phyloP scores from a whole-genome alignment of 352 stramenopile genomes.

The Pilasporangium apinafurcum region DNA sequence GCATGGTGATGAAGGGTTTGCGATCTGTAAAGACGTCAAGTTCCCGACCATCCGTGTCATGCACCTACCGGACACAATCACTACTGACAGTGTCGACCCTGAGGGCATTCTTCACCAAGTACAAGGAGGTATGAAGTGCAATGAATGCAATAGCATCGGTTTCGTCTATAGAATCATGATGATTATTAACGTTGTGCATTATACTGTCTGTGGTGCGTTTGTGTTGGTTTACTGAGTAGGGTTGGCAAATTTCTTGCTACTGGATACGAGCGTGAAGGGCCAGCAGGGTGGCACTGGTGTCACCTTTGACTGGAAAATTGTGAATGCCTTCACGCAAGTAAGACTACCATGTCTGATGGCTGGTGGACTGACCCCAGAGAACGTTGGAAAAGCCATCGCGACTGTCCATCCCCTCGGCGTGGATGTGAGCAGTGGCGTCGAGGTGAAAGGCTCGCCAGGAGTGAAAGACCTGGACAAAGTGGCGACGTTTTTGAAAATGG shows the following conservation, averaged over 20 bases:
- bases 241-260: constrained; percentile 86
- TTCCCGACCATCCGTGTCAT: constrained; percentile 92
- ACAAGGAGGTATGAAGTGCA: constrained; percentile 16
- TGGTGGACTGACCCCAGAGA: constrained; percentile 92
- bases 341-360: constrained; percentile 95
- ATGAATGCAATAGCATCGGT: too few species aligned
- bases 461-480: constrained; percentile 67
- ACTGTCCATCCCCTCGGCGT: constrained; percentile 86
- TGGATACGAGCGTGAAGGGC: constrained; percentile 96
- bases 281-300: constrained; percentile 89
- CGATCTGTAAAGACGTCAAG: constrained; percentile 72
- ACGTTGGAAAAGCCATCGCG: constrained; percentile 89
- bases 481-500: constrained; percentile 49
- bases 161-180: too few species aligned
- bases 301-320: constrained; percentile 96
- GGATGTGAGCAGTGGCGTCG: constrained; percentile 95
- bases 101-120: constrained; percentile 71
- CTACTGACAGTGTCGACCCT: constrained; percentile 64
- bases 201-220: not conserved
- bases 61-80: constrained; percentile 86
- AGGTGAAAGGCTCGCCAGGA: constrained; percentile 68
- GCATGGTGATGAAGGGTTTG: constrained; percentile 94
- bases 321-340: constrained; percentile 81
- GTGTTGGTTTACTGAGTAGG: constrained; percentile 14
- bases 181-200: too few species aligned